phyloP scores from a whole-genome alignment of 805 yeast species.

The Huiozyma sinensis region DNA sequence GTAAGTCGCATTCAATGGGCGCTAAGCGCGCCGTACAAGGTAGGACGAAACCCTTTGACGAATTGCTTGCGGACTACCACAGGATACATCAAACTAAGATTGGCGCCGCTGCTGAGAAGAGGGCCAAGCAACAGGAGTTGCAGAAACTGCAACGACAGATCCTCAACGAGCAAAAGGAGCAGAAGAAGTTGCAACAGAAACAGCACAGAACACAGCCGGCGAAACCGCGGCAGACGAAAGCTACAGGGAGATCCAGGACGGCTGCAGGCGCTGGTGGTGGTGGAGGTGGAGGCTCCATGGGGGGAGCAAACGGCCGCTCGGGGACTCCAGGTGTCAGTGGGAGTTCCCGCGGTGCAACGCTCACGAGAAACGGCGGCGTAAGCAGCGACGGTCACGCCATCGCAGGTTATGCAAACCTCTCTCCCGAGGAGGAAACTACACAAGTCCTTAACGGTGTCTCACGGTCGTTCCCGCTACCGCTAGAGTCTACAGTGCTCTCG shows the following conservation, averaged over 20 bases:
- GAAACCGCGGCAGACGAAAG: background rate
- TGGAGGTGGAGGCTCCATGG: background rate
- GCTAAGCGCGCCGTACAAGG: slow-evolving; percentile 94
- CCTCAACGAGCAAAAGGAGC: slow-evolving; percentile 21
- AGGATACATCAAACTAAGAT: slow-evolving; percentile 84
- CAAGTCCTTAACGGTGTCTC: slow-evolving; percentile 84
- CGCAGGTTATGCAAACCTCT: slow-evolving; percentile 35
- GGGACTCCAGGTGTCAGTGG: background rate
- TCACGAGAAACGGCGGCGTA: slow-evolving; percentile 15
- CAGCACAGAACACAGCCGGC: slow-evolving; percentile 10
- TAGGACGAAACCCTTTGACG: slow-evolving; percentile 86
- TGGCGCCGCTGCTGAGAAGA: slow-evolving; percentile 71
- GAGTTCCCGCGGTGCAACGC: slow-evolving; percentile 18
- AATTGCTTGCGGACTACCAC: slow-evolving; percentile 78
- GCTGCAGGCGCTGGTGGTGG: background rate
- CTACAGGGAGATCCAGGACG: background rate
- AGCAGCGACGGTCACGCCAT: slow-evolving; percentile 1
- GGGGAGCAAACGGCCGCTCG: background rate
- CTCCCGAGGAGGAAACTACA: slow-evolving; percentile 88
- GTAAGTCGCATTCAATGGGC: slow-evolving; percentile 98
- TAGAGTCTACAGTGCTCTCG: slow-evolving; percentile 62
- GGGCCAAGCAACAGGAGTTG: slow-evolving; percentile 53
- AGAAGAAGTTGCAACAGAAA: slow-evolving; percentile 26
- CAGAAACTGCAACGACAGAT: slow-evolving; percentile 21
- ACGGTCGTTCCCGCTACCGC: slow-evolving; percentile 69